phyloP scores from a whole-genome alignment of 1,139 yeast species.

The Taphrina populina region DNA sequence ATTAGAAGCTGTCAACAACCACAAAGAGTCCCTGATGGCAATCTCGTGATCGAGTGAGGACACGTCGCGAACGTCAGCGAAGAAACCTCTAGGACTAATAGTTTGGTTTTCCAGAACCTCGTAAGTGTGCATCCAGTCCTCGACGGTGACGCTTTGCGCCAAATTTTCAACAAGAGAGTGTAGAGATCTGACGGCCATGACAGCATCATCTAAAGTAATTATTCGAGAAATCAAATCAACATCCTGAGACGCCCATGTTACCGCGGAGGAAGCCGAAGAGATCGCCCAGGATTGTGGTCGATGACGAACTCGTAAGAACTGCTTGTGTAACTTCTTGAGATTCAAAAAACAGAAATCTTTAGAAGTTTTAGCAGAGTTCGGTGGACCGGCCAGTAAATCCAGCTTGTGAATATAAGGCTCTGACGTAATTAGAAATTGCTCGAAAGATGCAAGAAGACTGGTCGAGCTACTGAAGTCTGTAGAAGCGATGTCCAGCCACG shows the following conservation, averaged over 20 bases:
- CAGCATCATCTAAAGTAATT: constrained; percentile 45
- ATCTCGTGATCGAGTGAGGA: constrained; percentile 51
- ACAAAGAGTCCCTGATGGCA: constrained; percentile 65
- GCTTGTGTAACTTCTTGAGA: constrained; percentile 4
- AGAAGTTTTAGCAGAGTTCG: not conserved
- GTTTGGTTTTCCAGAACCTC: constrained; percentile 72
- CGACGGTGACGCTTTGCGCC: constrained; percentile 59
- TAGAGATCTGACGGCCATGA: constrained; percentile 60
- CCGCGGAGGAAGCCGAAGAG: not conserved
- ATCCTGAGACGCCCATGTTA: too few species aligned
- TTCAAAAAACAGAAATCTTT: not conserved
- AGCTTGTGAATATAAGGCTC: not conserved
- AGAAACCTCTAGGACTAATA: constrained; percentile 56
- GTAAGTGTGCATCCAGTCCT: constrained; percentile 78
- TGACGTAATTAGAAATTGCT: not conserved
- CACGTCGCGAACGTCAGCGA: constrained; percentile 55
- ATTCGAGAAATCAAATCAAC: constrained; percentile 4
- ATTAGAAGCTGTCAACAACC: constrained; percentile 62
- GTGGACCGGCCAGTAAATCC: not conserved
- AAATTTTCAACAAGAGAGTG: constrained; percentile 64
- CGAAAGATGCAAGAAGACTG: not conserved
- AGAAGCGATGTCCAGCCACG: constrained; percentile 56
- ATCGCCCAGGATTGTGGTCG: constrained; percentile 15
- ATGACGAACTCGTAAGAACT: constrained; percentile 17
- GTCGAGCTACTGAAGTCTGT: constrained; percentile 3